These are phyloP conservation scores for Picea sitchensis DNA, from an alignment of 75 land plant genomes.

Conservation along the genomic window DNA sequence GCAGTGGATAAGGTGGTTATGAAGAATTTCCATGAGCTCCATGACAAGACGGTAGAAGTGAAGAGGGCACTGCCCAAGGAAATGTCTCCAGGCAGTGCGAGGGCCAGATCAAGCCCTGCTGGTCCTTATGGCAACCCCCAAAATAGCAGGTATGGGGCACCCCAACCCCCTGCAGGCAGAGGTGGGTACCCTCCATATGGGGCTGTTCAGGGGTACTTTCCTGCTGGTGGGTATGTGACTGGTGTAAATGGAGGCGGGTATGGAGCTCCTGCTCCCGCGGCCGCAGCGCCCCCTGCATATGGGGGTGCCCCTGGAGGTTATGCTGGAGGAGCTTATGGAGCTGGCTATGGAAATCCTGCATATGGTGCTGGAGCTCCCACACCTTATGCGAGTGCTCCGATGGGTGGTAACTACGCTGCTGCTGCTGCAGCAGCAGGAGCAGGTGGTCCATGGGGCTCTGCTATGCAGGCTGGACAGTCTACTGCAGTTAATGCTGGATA, in stretches of 20 bases:
- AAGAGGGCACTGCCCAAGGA: constrained; percentile 96
- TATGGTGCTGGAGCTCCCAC: constrained; percentile 8
- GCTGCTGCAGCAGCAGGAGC: constrained; percentile 3
- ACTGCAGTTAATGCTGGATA: constrained; percentile 53
- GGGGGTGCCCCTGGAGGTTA: constrained; percentile 3
- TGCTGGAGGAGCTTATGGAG: constrained; percentile 11
- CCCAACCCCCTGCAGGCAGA: constrained; percentile 33
- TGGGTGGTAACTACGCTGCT: constrained; percentile 10
- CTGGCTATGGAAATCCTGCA: background rate
- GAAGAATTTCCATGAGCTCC: constrained; percentile 93
- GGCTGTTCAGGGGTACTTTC: constrained; percentile 17
- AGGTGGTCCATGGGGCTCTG: constrained; percentile 9
- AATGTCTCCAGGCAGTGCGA: constrained; percentile 11
- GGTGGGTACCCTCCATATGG: constrained; percentile 41
- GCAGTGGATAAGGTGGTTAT: constrained; percentile 80
- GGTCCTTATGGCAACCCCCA: constrained; percentile 28
- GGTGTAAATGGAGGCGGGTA: background rate
- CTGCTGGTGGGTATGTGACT: constrained; percentile 1
- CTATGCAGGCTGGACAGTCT: constrained; percentile 44
- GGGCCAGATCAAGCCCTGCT: constrained; percentile 21
- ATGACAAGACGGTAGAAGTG: constrained; percentile 96
- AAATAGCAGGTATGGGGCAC: constrained; percentile 30
- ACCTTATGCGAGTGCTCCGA: constrained; percentile 4
- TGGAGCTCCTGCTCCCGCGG: background rate
- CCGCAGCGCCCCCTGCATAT: constrained; percentile 4